Evolutionary conservation across 2,329 filamentous ascomycete species (phyloP), one percentile per base, ranked within the genome.

Genomic region (Alternaria brassicicola): DNA sequence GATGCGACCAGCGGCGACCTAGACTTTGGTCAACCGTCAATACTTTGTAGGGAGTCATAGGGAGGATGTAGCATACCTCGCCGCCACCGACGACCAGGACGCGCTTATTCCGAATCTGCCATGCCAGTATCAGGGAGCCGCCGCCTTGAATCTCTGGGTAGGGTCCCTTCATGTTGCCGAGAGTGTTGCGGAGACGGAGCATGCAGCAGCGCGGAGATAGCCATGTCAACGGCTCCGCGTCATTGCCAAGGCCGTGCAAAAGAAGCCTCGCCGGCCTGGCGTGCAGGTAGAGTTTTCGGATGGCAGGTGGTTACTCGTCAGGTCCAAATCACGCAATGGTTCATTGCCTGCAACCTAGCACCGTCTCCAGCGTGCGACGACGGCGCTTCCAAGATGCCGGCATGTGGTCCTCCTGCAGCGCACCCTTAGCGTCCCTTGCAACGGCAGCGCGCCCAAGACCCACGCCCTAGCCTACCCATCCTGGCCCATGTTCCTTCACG

Each of bases 1-100:
- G 70, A 99, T 96, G 61, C 95, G 92, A 55, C 94, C 93, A 54
- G 95, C 93, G 59, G 95, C 95, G 65, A 99, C 95, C 95, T 98
- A 76, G 59, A 60, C 61, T 76, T 69, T 51, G 59, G 74, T 78
- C 70, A 78, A 76, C 62, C 43, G 70, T 74, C 73, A 71, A 70
- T 52, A 64, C 55, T 59, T 46, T 39, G 53, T 41, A 30, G 35
- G 52, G 46, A 55, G 54, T 25, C 35, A 26, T 42, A 21, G 28
- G 19, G 26, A 17, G 26, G 36, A 6, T 8, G 36, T 12, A 15
- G 77, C 86, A 67, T 81, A 96, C 94, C 85, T 98, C 94, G 78
- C 95, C 95, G 69, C 95, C 95, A 64, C 95, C 95, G 7, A 99
- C 87, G 4, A 99, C 91, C n/a, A 99, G 81, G 15, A 98, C 89